Conservation (phyloP, 176 grass and related monocot species). For the Carex scoparia region DNA sequence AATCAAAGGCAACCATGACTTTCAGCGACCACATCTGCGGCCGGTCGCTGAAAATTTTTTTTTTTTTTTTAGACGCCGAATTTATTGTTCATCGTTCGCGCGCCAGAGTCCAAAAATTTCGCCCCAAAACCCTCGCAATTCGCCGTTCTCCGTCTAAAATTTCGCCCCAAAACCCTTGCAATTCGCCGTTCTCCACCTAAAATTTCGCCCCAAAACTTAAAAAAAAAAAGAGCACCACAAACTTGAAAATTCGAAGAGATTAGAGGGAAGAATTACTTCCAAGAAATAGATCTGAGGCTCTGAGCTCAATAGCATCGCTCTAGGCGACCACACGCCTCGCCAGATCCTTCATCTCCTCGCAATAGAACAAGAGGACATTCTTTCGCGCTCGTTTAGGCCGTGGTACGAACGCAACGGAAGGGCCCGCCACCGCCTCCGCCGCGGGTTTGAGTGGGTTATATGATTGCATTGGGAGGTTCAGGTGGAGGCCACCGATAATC, state of each 20-base stretch:
- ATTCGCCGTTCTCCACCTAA: too few species aligned
- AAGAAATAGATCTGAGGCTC: conserved; percentile 71
- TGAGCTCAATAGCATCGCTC: conserved; percentile 79
- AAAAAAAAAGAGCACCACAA: neutral
- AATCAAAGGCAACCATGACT: too few species aligned
- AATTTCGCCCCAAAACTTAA: neutral
- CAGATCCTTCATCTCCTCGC: conserved; percentile 88
- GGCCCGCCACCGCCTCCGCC: conserved; percentile 3
- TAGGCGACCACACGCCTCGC: conserved; percentile 54
- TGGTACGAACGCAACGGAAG: neutral
- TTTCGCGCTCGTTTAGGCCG: conserved; percentile 30
- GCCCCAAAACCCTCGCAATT: too few species aligned
- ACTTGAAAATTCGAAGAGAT: neutral
- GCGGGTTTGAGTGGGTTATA: conserved; percentile 37
- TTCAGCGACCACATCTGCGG: too few species aligned
- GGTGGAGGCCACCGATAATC: conserved; percentile 36
- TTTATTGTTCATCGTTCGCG: too few species aligned
- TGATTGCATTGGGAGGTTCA: conserved; percentile 32
- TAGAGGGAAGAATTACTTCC: conserved; percentile 46
- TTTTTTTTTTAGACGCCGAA: too few species aligned
- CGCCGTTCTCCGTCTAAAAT: too few species aligned
- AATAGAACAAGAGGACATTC: conserved; percentile 82
- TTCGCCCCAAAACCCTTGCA: too few species aligned
- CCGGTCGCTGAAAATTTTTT: too few species aligned
- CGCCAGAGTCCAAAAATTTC: too few species aligned